Evolutionary conservation across 306 rosid species (phyloP).

Genomic region (Lathyrus oleraceus): DNA sequence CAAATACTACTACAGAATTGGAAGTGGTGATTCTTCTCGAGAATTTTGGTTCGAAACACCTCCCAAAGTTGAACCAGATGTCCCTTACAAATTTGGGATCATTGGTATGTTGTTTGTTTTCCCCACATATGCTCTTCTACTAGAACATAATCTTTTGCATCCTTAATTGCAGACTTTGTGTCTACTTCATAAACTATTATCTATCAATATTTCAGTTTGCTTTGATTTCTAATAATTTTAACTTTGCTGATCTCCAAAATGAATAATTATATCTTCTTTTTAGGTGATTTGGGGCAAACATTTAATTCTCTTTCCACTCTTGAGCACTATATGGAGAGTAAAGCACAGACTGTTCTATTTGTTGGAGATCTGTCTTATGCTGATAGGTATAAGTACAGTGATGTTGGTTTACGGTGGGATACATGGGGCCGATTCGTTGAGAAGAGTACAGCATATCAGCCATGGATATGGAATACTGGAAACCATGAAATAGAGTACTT

Average conservation of each 20-base stretch:
- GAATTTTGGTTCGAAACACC: constrained; percentile 88
- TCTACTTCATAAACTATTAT: constrained; percentile 24
- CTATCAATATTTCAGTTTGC: constrained; percentile 13
- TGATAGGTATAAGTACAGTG: constrained; percentile 74
- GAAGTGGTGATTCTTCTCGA: constrained; percentile 82
- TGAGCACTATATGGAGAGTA: constrained; percentile 82
- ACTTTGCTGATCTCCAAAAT: constrained; percentile 17
- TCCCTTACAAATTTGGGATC: constrained; percentile 86
- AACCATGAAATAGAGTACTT: constrained; percentile 93
- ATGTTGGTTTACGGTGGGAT: constrained; percentile 93
- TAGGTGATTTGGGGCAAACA: constrained; percentile 99
- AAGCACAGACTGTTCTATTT: constrained; percentile 77
- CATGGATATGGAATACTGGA: constrained; percentile 92
- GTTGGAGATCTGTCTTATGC: constrained; percentile 96
- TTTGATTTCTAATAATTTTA: constrained; percentile 16
- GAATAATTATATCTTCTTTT: constrained; percentile 34
- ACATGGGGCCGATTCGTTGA: constrained; percentile 85
- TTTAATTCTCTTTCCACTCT: constrained; percentile 92
- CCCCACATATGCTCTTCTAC: constrained; percentile 3
- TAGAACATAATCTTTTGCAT: constrained; percentile 17
- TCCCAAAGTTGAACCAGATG: constrained; percentile 67
- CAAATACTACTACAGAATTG: constrained; percentile 86
- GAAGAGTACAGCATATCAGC: constrained; percentile 81
- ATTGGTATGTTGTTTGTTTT: constrained; percentile 62
- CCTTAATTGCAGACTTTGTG: constrained; percentile 23